Percentiles rank a stretch among this genome's conserved stretches.
Conservation (phyloP, 164 flowering plant species). For the Malania oleifera region DNA sequence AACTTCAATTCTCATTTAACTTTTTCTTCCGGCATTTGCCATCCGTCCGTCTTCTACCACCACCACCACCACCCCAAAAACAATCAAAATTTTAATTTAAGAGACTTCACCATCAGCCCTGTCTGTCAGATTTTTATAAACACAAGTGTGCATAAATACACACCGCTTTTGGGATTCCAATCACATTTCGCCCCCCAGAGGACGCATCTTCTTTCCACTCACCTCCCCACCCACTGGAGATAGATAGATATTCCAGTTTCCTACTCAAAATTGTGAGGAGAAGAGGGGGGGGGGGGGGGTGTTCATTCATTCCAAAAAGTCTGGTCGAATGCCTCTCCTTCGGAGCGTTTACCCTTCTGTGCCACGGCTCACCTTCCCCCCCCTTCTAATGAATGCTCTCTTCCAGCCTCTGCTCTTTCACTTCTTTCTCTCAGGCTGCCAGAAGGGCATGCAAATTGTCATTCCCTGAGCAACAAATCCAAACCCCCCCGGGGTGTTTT, state of each 20-base stretch:
- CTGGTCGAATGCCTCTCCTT: no score
- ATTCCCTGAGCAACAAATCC: slow-evolving; percentile 39
- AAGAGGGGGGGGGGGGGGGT: no score
- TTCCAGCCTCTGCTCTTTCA: no score
- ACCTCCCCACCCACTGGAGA: no score
- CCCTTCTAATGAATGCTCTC: no score
- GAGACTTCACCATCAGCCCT: slow-evolving; percentile 17
- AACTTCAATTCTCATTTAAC: not conserved
- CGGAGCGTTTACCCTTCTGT: no score
- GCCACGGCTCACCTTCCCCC: not conserved
- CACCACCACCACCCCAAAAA: no score
- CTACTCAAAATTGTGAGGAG: slow-evolving; percentile 20
- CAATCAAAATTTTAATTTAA: slow-evolving; percentile 21
- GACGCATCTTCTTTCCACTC: not conserved
- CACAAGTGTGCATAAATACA: slow-evolving; percentile 13
- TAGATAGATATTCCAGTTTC: not conserved
- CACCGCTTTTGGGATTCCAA: slow-evolving; percentile 7
- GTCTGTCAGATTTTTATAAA: slow-evolving; percentile 23
- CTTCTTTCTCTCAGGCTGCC: slow-evolving; percentile 73
- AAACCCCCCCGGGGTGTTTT: not conserved
- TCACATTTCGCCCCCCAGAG: slow-evolving; percentile 1
- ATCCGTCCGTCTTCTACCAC: not conserved
- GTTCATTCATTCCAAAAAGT: not conserved
- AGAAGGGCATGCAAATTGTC: slow-evolving; percentile 36
- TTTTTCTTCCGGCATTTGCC: not conserved